These are phyloP conservation scores for Erigeron canadensis DNA, from an alignment of 129 eudicot genomes.

Conservation along the genomic window DNA sequence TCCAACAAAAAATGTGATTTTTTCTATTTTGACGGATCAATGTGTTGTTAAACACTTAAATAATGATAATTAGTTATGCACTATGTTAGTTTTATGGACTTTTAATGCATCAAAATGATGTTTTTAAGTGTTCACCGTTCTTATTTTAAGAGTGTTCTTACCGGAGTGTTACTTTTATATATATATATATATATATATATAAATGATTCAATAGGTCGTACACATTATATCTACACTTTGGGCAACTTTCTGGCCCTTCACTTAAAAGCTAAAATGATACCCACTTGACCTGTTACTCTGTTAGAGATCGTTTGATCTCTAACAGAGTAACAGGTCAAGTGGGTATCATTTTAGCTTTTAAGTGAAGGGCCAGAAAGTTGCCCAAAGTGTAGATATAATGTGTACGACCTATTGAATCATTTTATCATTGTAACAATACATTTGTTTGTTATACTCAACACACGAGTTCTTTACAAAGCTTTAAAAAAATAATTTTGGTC, in stretches of 20 bases:
- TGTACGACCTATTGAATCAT: not conserved
- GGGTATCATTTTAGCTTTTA: conserved; percentile 1
- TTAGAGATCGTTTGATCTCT: not conserved
- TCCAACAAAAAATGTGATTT: too few species aligned
- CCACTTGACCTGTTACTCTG: not conserved
- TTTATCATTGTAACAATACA: not conserved
- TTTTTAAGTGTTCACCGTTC: too few species aligned
- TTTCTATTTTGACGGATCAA: too few species aligned
- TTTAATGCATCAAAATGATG: too few species aligned
- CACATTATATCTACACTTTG: not conserved
- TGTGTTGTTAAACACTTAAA: too few species aligned
- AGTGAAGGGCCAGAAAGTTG: not conserved
- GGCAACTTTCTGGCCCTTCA: not conserved
- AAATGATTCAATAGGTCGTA: not conserved
- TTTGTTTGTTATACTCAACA: not conserved
- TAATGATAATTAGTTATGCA: too few species aligned
- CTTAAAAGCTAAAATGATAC: not conserved
- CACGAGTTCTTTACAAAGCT: not conserved
- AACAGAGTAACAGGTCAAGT: not conserved
- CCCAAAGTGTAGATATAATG: not conserved
- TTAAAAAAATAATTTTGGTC: not conserved
- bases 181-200: too few species aligned
- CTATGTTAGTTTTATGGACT: too few species aligned
- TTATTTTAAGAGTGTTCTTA: too few species aligned
- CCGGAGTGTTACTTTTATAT: too few species aligned